Evolutionary conservation across 208 protist genomes (phyloP).

Genomic region (Trichomonas vaginalis): DNA sequence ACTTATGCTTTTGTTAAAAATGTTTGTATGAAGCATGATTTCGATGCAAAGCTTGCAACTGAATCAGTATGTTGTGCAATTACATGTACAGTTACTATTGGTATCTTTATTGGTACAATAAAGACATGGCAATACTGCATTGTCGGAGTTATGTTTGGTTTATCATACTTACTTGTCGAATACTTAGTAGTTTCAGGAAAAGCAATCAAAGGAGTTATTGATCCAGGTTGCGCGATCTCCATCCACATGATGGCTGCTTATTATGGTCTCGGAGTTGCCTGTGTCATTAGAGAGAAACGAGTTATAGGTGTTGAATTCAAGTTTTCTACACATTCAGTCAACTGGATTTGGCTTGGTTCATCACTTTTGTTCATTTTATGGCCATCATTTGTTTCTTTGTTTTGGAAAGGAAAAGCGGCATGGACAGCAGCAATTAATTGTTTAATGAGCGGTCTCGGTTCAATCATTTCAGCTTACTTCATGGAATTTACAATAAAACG

Average conservation of each 20-base stretch:
- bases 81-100: neutral
- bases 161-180: neutral
- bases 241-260: neutral
- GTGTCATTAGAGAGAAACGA: neutral
- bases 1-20: neutral
- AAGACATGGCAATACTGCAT: neutral
- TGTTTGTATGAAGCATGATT: neutral
- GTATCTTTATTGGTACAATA: neutral
- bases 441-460: neutral
- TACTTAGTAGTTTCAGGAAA: neutral
- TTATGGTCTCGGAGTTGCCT: neutral
- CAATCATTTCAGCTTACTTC: neutral
- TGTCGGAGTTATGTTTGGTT: neutral
- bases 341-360: neutral
- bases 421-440: neutral
- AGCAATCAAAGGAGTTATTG: neutral
- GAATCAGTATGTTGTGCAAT: neutral
- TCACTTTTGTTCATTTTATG: neutral
- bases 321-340: neutral
- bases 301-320: neutral
- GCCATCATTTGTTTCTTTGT: neutral
- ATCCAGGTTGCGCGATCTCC: neutral
- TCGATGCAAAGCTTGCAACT: neutral
- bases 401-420: neutral
- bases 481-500: neutral